A percentile compares a stretch with the other conserved stretches of the same genome.
Conservation (phyloP, 116 monocot genomes). For the Cymodocea nodosa region DNA sequence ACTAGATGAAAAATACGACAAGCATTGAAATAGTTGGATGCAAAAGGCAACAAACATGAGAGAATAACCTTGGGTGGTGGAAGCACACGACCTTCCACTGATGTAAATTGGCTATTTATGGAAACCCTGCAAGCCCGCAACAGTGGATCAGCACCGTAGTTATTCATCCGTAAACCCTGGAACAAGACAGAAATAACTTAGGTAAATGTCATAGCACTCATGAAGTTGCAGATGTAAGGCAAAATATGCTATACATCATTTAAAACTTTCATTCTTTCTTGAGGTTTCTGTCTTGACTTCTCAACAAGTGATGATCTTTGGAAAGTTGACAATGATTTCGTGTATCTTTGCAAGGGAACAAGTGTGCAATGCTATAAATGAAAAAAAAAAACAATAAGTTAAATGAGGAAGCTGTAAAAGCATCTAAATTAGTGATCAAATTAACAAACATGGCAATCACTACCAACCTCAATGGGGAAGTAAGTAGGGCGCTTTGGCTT, state of each 20-base stretch:
- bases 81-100: slow-evolving; percentile 63
- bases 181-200: neutral
- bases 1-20: neutral
- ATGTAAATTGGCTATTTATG: slow-evolving; percentile 45
- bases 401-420: neutral
- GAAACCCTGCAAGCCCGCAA: slow-evolving; percentile 47
- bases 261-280: slow-evolving; percentile 63
- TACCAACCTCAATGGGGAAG: slow-evolving; percentile 62
- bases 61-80: slow-evolving; percentile 49
- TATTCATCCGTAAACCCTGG: slow-evolving; percentile 41
- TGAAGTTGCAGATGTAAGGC: neutral
- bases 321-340: slow-evolving; percentile 55
- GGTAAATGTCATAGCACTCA: neutral
- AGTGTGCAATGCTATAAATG: slow-evolving; percentile 46
- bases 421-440: neutral
- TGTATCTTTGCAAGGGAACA: slow-evolving; percentile 70
- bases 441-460: neutral
- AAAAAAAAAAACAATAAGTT: neutral
- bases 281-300: slow-evolving; percentile 84
- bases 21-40: neutral
- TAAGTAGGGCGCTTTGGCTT: slow-evolving; percentile 74
- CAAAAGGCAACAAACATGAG: neutral
- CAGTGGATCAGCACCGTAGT: slow-evolving; percentile 73
- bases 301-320: slow-evolving; percentile 77
- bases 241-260: slow-evolving; percentile 26